phyloP scores from a whole-genome alignment of 495 filamentous ascomycete species.

The Corynascus novoguineensis region DNA sequence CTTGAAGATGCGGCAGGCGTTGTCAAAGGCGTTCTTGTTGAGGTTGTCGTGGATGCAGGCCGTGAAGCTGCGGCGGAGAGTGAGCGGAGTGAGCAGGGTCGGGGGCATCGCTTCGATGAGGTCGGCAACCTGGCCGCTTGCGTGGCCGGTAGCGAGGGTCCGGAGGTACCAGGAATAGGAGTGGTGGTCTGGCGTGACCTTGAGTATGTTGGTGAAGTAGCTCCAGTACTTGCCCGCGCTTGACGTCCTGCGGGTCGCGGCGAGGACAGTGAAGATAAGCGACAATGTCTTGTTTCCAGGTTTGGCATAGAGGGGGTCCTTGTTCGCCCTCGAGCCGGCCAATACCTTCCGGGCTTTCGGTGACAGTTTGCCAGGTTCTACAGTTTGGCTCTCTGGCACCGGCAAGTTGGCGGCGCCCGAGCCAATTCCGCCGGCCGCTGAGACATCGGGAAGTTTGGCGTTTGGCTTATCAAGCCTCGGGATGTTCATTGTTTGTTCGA shows the following conservation, averaged over 20 bases:
- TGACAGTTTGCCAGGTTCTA: not conserved
- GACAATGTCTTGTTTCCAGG: slow-evolving; percentile 66
- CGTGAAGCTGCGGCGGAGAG: slow-evolving; percentile 66
- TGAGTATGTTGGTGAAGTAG: slow-evolving; percentile 51
- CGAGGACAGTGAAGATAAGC: slow-evolving; percentile 58
- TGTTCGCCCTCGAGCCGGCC: not conserved
- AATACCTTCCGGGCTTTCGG: not conserved
- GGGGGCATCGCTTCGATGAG: slow-evolving; percentile 49
- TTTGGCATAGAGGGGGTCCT: slow-evolving; percentile 34
- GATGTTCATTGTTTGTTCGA: slow-evolving; percentile 72
- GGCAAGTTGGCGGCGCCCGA: not conserved
- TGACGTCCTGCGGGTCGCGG: slow-evolving; percentile 44
- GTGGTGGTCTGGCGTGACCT: slow-evolving; percentile 60
- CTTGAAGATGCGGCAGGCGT: slow-evolving; percentile 53
- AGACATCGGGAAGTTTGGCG: not conserved
- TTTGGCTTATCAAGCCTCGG: slow-evolving; percentile 41
- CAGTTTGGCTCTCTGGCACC: not conserved
- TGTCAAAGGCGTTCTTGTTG: slow-evolving; percentile 55
- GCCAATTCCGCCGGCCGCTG: not conserved
- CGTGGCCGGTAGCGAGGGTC: slow-evolving; percentile 57
- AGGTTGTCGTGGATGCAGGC: slow-evolving; percentile 64
- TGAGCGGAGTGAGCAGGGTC: slow-evolving; percentile 39
- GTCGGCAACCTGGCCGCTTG: slow-evolving; percentile 49
- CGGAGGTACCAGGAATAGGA: slow-evolving; percentile 64
- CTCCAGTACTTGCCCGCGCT: slow-evolving; percentile 66